Base-by-base conservation (phyloP, 441 rosid genomes). In the Codiaeum variegatum region DNA sequence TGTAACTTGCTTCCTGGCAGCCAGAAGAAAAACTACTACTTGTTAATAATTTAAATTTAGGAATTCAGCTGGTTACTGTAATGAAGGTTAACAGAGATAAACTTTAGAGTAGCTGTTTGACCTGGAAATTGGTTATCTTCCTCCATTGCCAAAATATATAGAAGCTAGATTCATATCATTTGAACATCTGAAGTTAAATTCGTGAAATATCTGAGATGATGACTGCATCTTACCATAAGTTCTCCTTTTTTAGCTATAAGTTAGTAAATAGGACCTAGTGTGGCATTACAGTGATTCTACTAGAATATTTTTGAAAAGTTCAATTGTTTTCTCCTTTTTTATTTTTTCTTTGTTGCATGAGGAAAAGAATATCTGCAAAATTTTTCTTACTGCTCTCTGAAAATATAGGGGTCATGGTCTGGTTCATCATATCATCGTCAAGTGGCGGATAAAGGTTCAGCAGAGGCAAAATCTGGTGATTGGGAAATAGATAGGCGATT, bases 401-500 rank as follows among this genome's bases (percentile, higher is more conserved):
- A 66, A 73, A 71, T 78, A 11, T 62, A 88, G 94, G 91, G 87
- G 38, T 83, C 92, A 31, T 83, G 87, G 88, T 85, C 89, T 59
- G 87, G 90, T 71, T 85, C 89, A 62, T 81, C 78, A 3, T 84
- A 79, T 81, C 77, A 78, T 40, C 80, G 59, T 66, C 75, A 85
- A 74, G 82, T 77, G 51, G 60, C 65, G 56, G 86, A 77, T 65
- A 83, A 78, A 72, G 79, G 75, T 74, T 44, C 72, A 72, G 73
- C 79, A 42, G 67, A 38, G 54, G 72, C 66, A 69, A 79, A 76
- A 71, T 64, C 81, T 73, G 82, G 79, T 70, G 86, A 82, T 56
- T 80, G 86, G 86, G 96, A 91, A 79, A 82, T 91, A 63, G 90
- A 91, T 71, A 79, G 85, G 72, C 77, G 82, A 77, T 73, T 88